Percentiles rank a stretch among this genome's conserved stretches.
phyloP scores from a whole-genome alignment of 192 early-diverging fungal species.

The Coemansia sp. region DNA sequence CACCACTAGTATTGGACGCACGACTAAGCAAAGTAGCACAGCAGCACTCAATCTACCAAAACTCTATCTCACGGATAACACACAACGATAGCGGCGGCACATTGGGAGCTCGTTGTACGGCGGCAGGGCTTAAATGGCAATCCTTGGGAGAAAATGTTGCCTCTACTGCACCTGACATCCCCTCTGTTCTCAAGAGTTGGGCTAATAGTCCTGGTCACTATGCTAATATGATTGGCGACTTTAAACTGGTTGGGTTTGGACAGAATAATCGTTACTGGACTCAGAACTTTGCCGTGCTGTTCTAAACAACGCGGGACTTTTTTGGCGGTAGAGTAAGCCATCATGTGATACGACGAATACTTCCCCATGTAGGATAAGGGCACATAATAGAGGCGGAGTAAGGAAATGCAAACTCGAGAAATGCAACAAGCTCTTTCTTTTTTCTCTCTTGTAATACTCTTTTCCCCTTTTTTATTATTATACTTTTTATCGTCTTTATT shows the following conservation, averaged over 20 bases:
- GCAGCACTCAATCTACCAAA: slow-evolving; percentile 43
- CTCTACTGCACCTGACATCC: slow-evolving; percentile 32
- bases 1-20: slow-evolving; percentile 24
- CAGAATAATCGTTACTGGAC: slow-evolving; percentile 39
- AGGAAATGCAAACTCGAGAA: slow-evolving; percentile 1
- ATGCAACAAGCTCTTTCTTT: background rate
- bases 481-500: background rate
- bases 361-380: slow-evolving; percentile 7
- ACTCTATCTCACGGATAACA: slow-evolving; percentile 26
- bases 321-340: slow-evolving; percentile 2
- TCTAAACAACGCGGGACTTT: no score
- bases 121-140: slow-evolving; percentile 31
- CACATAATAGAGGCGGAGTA: background rate
- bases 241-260: slow-evolving; percentile 44
- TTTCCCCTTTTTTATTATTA: slow-evolving; percentile 1
- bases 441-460: background rate
- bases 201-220: slow-evolving; percentile 33
- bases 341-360: background rate
- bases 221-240: slow-evolving; percentile 47
- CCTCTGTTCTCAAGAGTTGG: slow-evolving; percentile 26
- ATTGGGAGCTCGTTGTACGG: slow-evolving; percentile 32
- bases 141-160: slow-evolving; percentile 47
- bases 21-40: slow-evolving; percentile 40
- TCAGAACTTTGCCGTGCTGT: slow-evolving; percentile 43
- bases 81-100: slow-evolving; percentile 31